Conservation (phyloP, 306 rosid genomes). For the Castanea mollissima region DNA sequence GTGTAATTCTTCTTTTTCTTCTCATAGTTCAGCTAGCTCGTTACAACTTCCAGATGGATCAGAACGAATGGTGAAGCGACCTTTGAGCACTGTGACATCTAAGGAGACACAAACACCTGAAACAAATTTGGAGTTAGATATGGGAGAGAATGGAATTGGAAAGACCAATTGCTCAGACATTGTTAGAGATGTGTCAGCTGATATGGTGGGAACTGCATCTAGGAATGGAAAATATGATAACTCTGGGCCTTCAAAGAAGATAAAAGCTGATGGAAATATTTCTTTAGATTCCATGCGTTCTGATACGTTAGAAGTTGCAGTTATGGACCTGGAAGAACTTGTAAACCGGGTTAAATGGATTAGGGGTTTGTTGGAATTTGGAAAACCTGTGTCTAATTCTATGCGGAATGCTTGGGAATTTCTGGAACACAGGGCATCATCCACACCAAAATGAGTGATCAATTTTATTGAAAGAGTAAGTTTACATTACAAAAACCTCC, state of each 20-base stretch:
- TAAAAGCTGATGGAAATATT: slow-evolving; percentile 28
- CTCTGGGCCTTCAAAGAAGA: slow-evolving; percentile 37
- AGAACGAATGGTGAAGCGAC: slow-evolving; percentile 11
- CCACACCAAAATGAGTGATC: slow-evolving; percentile 27
- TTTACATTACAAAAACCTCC: slow-evolving; percentile 1
- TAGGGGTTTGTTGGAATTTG: slow-evolving; percentile 45
- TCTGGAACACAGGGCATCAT: slow-evolving; percentile 33
- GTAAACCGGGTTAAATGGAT: slow-evolving; percentile 65
- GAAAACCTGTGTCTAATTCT: slow-evolving; percentile 37
- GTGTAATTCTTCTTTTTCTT: slow-evolving; percentile 16
- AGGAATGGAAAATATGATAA: slow-evolving; percentile 16
- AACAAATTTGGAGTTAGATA: slow-evolving; percentile 18
- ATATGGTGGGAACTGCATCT: slow-evolving; percentile 18
- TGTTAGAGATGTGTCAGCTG: slow-evolving; percentile 22
- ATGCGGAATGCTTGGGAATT: slow-evolving; percentile 52
- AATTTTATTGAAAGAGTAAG: neutral
- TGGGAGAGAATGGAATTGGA: slow-evolving; percentile 16
- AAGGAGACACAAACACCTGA: slow-evolving; percentile 7
- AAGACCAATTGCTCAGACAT: slow-evolving; percentile 25
- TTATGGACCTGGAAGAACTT: slow-evolving; percentile 84
- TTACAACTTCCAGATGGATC: slow-evolving; percentile 4
- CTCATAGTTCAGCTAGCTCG: slow-evolving; percentile 16
- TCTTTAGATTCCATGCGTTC: slow-evolving; percentile 43
- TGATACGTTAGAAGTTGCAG: slow-evolving; percentile 52
- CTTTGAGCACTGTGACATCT: slow-evolving; percentile 2